phyloP scores from a whole-genome alignment of 2,329 filamentous ascomycete species.

The Phialophora macrospora region DNA sequence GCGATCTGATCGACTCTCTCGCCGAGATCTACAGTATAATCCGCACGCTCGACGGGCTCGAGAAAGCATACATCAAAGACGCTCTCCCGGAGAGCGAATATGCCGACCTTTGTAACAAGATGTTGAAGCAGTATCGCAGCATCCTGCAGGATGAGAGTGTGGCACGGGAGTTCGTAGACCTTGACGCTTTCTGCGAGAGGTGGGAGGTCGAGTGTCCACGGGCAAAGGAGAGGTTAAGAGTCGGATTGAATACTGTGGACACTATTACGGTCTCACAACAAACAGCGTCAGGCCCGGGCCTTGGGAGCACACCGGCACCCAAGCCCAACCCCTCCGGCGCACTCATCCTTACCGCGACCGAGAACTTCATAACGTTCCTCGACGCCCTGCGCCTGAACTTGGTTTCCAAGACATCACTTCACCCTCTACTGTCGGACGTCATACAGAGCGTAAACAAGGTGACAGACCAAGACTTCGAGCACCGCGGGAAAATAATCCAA shows the following conservation, averaged over 20 bases:
- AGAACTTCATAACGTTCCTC: slow-evolving; percentile 98
- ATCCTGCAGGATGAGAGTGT: slow-evolving; percentile 89
- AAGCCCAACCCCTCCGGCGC: slow-evolving; percentile 55
- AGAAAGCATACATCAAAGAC: slow-evolving; percentile 96
- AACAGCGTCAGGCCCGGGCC: slow-evolving; percentile 42
- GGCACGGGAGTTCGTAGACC: slow-evolving; percentile 80
- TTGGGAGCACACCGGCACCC: slow-evolving; percentile 6
- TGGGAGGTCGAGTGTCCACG: slow-evolving; percentile 96
- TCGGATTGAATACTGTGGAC: slow-evolving; percentile 76
- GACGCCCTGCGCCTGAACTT: slow-evolving; percentile 92
- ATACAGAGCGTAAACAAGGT: slow-evolving; percentile 98
- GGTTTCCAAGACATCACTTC: slow-evolving; percentile 93
- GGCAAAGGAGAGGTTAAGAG: slow-evolving; percentile 87
- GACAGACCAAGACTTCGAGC: slow-evolving; percentile 92
- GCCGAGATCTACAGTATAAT: slow-evolving; percentile 98
- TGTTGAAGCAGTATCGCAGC: slow-evolving; percentile 96
- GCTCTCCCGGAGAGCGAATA: slow-evolving; percentile 90
- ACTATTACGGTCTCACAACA: slow-evolving; percentile 46
- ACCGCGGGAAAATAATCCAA: slow-evolving; percentile 94
- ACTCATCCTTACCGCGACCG: slow-evolving; percentile 86
- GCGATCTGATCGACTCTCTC: slow-evolving; percentile 92
- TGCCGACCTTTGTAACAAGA: slow-evolving; percentile 90
- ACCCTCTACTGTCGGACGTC: slow-evolving; percentile 90
- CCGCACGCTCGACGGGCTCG: slow-evolving; percentile 89
- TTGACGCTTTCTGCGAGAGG: slow-evolving; percentile 87